Percentiles rank a stretch among this genome's conserved stretches.
phyloP scores from a whole-genome alignment of 2,329 filamentous ascomycete species.

The Sordariomycetes sp. region DNA sequence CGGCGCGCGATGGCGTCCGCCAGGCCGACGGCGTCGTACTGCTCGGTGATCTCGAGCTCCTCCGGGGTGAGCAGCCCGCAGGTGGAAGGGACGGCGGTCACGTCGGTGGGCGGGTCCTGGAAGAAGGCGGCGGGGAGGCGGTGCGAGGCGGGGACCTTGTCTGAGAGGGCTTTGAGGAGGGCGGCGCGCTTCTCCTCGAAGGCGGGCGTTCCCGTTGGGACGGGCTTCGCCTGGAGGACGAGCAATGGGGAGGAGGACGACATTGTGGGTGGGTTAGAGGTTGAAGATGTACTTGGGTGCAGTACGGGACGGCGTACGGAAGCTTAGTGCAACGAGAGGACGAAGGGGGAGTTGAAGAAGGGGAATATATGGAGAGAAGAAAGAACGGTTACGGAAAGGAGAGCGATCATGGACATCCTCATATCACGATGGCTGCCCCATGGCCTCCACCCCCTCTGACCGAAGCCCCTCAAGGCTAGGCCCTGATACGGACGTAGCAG shows the following conservation, averaged over 20 bases:
- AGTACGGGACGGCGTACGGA: background rate
- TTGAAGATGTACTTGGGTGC: background rate
- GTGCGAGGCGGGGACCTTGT: slow-evolving; percentile 18
- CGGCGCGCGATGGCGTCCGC: slow-evolving; percentile 23
- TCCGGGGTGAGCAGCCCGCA: slow-evolving; percentile 30
- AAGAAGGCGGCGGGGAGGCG: slow-evolving; percentile 16
- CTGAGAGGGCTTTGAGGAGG: slow-evolving; percentile 18
- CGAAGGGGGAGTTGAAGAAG: background rate
- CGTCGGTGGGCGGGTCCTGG: slow-evolving; percentile 13
- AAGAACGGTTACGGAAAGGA: background rate
- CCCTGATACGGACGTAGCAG: background rate
- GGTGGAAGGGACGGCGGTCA: slow-evolving; percentile 17
- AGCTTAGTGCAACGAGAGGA: background rate
- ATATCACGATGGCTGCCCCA: background rate
- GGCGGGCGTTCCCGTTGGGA: slow-evolving; percentile 11
- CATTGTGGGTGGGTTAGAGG: too few species aligned
- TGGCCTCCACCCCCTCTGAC: background rate
- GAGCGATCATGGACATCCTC: background rate
- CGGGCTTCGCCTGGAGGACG: slow-evolving; percentile 9
- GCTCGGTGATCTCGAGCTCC: slow-evolving; percentile 38
- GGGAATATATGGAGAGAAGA: background rate
- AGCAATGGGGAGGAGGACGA: background rate
- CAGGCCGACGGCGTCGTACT: slow-evolving; percentile 29
- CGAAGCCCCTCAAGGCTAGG: background rate
- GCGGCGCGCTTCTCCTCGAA: slow-evolving; percentile 13